These are phyloP conservation scores for Geoglossum glabrum DNA, from an alignment of 495 filamentous ascomycete genomes.

Conservation along the genomic window DNA sequence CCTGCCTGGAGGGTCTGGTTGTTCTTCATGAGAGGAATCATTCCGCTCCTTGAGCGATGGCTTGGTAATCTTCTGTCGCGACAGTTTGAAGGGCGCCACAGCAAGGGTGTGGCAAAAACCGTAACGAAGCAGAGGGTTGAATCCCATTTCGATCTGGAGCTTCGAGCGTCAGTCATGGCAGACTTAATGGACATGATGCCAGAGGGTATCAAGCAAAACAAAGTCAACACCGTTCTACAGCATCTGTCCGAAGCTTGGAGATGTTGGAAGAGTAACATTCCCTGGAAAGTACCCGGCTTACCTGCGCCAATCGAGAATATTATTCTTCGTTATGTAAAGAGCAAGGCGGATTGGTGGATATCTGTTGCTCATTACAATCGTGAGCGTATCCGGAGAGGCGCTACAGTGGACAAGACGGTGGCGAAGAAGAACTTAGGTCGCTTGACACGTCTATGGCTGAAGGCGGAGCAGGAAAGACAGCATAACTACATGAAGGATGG, in stretches of 20 bases:
- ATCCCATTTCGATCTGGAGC: slow-evolving; percentile 94
- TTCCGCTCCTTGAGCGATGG: slow-evolving; percentile 92
- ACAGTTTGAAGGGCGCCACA: slow-evolving; percentile 97
- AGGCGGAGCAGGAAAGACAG: slow-evolving; percentile 94
- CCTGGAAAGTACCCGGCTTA: slow-evolving; percentile 94
- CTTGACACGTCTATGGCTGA: slow-evolving; percentile 88
- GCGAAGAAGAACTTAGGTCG: slow-evolving; percentile 98
- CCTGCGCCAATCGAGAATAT: slow-evolving; percentile 97
- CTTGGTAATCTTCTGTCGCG: slow-evolving; percentile 89
- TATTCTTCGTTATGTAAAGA: slow-evolving; percentile 94
- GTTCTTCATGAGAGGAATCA: slow-evolving; percentile 99
- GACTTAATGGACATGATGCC: slow-evolving; percentile 99
- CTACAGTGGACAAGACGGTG: slow-evolving; percentile 96
- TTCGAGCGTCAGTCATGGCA: slow-evolving; percentile 95
- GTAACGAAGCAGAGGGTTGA: slow-evolving; percentile 98
- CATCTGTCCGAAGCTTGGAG: slow-evolving; percentile 96
- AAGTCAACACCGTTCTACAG: slow-evolving; percentile 94
- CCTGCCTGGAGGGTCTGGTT: slow-evolving; percentile 98
- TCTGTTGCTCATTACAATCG: slow-evolving; percentile 97
- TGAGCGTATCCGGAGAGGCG: slow-evolving; percentile 85
- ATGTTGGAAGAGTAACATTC: slow-evolving; percentile 99
- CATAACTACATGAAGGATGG: slow-evolving; percentile 99
- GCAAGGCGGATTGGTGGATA: slow-evolving; percentile 99
- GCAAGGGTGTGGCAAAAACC: slow-evolving; percentile 97
- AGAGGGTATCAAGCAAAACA: slow-evolving; percentile 97